Percentiles rank a stretch among this genome's conserved stretches.
Conservation (phyloP, 2,329 filamentous ascomycete genomes). For the Penicillium sp. region DNA sequence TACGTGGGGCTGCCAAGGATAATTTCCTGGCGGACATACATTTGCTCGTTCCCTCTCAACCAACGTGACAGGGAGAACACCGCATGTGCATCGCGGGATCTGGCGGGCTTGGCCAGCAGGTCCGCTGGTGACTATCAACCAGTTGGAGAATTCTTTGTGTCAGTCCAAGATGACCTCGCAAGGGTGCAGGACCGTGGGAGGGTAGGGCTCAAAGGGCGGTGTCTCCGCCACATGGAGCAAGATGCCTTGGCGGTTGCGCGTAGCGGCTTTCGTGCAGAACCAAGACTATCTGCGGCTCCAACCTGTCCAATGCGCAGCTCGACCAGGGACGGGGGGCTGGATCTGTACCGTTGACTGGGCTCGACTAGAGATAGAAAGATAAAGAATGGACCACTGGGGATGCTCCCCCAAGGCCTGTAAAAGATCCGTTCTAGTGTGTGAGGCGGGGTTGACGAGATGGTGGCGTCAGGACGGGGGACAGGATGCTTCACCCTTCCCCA, state of each 20-base stretch:
- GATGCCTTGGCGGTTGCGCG: slow-evolving; percentile 22
- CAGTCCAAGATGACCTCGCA: neutral
- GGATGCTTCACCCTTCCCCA: slow-evolving; percentile 17
- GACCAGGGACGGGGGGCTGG: slow-evolving; percentile 3
- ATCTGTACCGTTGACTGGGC: neutral
- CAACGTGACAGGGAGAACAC: slow-evolving; percentile 24
- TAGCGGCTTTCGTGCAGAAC: slow-evolving; percentile 22
- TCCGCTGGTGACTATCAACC: slow-evolving; percentile 2
- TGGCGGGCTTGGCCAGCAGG: slow-evolving; percentile 15
- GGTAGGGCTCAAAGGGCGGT: slow-evolving; percentile 26
- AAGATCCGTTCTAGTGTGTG: slow-evolving; percentile 4
- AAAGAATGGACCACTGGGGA: neutral
- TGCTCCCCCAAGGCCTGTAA: neutral
- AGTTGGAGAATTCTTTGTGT: slow-evolving; percentile 6
- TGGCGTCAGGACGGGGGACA: slow-evolving; percentile 10
- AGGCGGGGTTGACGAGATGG: slow-evolving; percentile 7
- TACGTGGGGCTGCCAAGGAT: slow-evolving; percentile 19
- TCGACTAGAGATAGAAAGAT: neutral
- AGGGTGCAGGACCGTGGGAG: slow-evolving; percentile 1
- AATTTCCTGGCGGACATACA: slow-evolving; percentile 7
- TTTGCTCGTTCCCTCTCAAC: slow-evolving; percentile 6
- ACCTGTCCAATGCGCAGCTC: slow-evolving; percentile 6
- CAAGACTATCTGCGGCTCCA: slow-evolving; percentile 22
- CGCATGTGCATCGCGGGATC: slow-evolving; percentile 15
- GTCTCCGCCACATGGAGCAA: slow-evolving; percentile 22